Base-by-base conservation (phyloP, 1,284 basidiomycete species). In the Pascua guehoae region DNA sequence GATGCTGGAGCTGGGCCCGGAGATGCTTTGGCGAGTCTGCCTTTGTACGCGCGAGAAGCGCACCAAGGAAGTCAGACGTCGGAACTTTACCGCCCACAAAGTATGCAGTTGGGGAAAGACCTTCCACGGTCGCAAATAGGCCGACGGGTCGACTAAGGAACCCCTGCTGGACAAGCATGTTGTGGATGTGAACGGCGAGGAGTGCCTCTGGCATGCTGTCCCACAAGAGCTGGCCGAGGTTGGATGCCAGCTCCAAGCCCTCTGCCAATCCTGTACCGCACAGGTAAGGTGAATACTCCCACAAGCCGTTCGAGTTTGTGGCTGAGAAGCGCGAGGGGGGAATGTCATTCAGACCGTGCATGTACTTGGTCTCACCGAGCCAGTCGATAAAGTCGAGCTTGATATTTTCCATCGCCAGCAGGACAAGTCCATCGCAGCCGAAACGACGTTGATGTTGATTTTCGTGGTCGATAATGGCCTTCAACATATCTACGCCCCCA, bases 181-280 rank as follows among this genome's bases (percentile, higher is more conserved):
- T 49, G 48, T 49, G 24, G 4, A 49, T 16, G 48, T 49, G 48
- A n/a, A 41, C 38, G 7, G 41, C 18, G 10, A 49, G 32, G 38
- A 49, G 9, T 12, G 24, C 38, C 17, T 49, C 48, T 10, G n/a
- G 38, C 39, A 18, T 39, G 17, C 17, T 41, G 16, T 49, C 48
- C 17, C 38, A 39, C 38, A 41, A 18, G 11, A 18, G 40, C 39
- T 40, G 17, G 17, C 17, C 38, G 12, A 49, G 9, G 17, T 49
- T 40, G 14, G 40, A 39, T 8, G 17, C 38, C 17, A 49, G 48
- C 48, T 49, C 38, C 5, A 49, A 16, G 7, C 38, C 48, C 38
- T 49, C 48, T 8, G 39, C n/a, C 17, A 49, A 39, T 14, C 48
- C 48, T 10, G 41, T 37, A 24, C 51, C 45, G n/a, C 51, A 51